These are phyloP conservation scores for Diaporthe capsici DNA, from an alignment of 2,329 filamentous ascomycete genomes.

Conservation along the genomic window DNA sequence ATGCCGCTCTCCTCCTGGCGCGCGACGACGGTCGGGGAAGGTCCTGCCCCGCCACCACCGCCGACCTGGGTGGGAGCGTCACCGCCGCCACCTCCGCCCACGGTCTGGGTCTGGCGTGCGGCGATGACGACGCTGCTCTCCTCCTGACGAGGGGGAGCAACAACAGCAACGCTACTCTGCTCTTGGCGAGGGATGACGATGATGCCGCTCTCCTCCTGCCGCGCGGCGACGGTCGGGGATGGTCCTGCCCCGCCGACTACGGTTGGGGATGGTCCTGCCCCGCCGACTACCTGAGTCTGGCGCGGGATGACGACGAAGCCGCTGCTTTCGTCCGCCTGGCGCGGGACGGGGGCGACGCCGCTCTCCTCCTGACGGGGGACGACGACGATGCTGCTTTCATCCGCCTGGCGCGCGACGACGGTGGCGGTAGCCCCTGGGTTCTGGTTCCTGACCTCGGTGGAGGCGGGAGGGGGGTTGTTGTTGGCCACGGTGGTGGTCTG, in stretches of 20 bases:
- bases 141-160: background rate
- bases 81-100: background rate
- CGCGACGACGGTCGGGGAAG: background rate
- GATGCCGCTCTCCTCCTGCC: background rate
- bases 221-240: background rate
- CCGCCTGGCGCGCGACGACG: background rate
- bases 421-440: background rate
- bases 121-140: background rate
- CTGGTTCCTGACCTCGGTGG: background rate
- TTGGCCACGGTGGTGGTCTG: background rate
- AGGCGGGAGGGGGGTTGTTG: background rate
- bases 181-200: background rate
- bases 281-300: background rate
- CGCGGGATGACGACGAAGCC: background rate
- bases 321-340: background rate
- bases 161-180: background rate
- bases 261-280: too few species aligned
- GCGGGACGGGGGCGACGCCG: background rate
- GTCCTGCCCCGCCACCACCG: too few species aligned
- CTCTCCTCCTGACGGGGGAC: background rate
- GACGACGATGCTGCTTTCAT: background rate
- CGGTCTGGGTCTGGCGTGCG: background rate
- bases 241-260: background rate
- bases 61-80: too few species aligned
- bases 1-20: background rate